Percentiles rank a stretch among this genome's conserved stretches.
These are phyloP conservation scores for Fusarium tricinctum DNA, from an alignment of 2,329 filamentous ascomycete genomes.

Conservation along the genomic window DNA sequence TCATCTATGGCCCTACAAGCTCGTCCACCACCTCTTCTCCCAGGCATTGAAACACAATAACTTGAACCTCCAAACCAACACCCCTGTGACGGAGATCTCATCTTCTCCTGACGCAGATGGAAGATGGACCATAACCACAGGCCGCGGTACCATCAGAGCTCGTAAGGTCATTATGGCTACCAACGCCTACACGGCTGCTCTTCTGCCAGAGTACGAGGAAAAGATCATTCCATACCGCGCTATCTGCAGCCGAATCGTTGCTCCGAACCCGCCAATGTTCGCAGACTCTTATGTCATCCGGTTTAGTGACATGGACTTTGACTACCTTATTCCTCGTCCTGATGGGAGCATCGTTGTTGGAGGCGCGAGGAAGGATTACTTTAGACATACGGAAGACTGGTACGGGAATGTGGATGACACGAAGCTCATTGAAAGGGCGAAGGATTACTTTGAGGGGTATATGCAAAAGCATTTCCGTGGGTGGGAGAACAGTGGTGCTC, in stretches of 20 bases:
- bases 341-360: constrained; percentile 58
- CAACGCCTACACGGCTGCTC: constrained; percentile 7
- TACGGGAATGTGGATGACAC: constrained; percentile 62
- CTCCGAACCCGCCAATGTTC: constrained; percentile 38
- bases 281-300: constrained; percentile 44
- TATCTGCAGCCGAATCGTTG: constrained; percentile 53
- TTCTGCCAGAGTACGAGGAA: constrained; percentile 60
- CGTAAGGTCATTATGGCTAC: constrained; percentile 1
- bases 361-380: constrained; percentile 53
- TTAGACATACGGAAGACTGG: constrained; percentile 59
- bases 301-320: constrained; percentile 52
- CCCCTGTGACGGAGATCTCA: constrained; percentile 42
- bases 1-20: constrained; percentile 54
- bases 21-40: constrained; percentile 48
- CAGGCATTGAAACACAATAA: constrained; percentile 35
- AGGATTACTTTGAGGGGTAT: constrained; percentile 61
- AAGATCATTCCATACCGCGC: constrained; percentile 71
- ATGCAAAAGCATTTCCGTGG: constrained; percentile 64
- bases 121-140: constrained; percentile 20
- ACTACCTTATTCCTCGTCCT: constrained; percentile 60
- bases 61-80: constrained; percentile 52
- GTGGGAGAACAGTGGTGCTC: constrained; percentile 60
- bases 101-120: constrained; percentile 8
- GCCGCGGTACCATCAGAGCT: constrained; percentile 60
- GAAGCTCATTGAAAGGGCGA: constrained; percentile 58